phyloP scores from a whole-genome alignment of 2,329 filamentous ascomycete genomes.

The Zymoseptoria passerinii region DNA sequence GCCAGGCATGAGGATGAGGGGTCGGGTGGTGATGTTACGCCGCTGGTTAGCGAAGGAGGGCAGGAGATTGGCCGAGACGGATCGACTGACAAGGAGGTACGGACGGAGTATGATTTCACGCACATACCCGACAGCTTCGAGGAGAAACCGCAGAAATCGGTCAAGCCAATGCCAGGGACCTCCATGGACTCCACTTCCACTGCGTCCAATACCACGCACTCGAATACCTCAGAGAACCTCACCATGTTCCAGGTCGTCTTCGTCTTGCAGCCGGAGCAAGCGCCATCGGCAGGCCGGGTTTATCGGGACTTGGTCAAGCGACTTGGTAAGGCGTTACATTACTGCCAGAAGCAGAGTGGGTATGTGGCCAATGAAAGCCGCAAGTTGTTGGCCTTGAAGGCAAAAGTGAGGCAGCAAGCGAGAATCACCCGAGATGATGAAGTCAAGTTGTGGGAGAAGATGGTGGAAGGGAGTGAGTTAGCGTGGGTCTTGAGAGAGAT shows the following conservation, averaged over 20 bases:
- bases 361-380: slow-evolving; percentile 92
- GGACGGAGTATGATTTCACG: slow-evolving; percentile 16
- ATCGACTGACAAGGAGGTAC: too few relatives aligned
- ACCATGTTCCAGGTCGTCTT: slow-evolving; percentile 98
- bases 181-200: slow-evolving; percentile 26
- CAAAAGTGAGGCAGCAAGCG: slow-evolving; percentile 60
- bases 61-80: neutral
- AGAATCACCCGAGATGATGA: slow-evolving; percentile 29
- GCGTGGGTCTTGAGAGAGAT: slow-evolving; percentile 27
- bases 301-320: slow-evolving; percentile 87
- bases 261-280: slow-evolving; percentile 70
- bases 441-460: slow-evolving; percentile 15
- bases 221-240: slow-evolving; percentile 51
- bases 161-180: slow-evolving; percentile 16
- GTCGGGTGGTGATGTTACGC: neutral
- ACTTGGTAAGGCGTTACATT: slow-evolving; percentile 84
- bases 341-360: slow-evolving; percentile 79
- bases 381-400: slow-evolving; percentile 69
- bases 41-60: neutral
- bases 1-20: neutral
- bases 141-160: slow-evolving; percentile 5
- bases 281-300: slow-evolving; percentile 60
- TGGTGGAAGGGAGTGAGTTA: slow-evolving; percentile 24
- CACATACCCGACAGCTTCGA: slow-evolving; percentile 23
- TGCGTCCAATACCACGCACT: slow-evolving; percentile 16